A percentile compares a stretch with the other conserved stretches of the same genome.
Evolutionary conservation across 331 rosid genomes (phyloP).

Genomic region (Malus hybrid): DNA sequence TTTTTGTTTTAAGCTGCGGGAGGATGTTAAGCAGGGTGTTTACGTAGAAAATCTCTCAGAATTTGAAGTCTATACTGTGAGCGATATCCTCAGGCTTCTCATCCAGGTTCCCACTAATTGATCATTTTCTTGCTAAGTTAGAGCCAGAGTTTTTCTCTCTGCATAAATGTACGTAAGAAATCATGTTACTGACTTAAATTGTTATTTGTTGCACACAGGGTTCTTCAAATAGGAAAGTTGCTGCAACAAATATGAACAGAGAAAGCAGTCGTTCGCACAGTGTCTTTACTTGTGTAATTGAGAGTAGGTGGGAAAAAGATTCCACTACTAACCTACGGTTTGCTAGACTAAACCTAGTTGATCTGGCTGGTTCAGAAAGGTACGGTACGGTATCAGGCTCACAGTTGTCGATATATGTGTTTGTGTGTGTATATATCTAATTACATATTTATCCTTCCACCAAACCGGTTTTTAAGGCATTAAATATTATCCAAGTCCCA

Average conservation of each 20-base stretch:
- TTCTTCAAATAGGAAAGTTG: slow-evolving; percentile 92
- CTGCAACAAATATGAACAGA: slow-evolving; percentile 96
- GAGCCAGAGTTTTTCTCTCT: not conserved
- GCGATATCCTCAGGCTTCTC: slow-evolving; percentile 76
- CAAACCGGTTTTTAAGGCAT: not conserved
- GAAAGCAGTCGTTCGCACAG: slow-evolving; percentile 98
- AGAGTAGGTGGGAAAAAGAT: slow-evolving; percentile 94
- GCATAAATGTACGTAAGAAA: not conserved
- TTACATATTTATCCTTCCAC: not conserved
- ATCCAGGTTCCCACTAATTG: slow-evolving; percentile 50
- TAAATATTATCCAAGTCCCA: slow-evolving; percentile 4
- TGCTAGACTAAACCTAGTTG: slow-evolving; percentile 91
- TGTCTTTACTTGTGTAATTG: slow-evolving; percentile 96
- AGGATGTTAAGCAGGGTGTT: slow-evolving; percentile 87
- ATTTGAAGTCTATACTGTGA: slow-evolving; percentile 71
- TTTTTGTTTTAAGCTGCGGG: slow-evolving; percentile 52
- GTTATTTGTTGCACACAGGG: slow-evolving; percentile 53
- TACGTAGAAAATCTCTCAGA: slow-evolving; percentile 95
- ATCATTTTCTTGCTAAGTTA: slow-evolving; percentile 11
- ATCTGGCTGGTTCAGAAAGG: slow-evolving; percentile 99
- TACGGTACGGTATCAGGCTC: slow-evolving; percentile 18
- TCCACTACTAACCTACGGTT: slow-evolving; percentile 82
- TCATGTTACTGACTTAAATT: slow-evolving; percentile 7
- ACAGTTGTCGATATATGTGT: slow-evolving; percentile 1
- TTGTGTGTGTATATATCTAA: not conserved